These are phyloP conservation scores for Alternaria ventricosa DNA, from an alignment of 2,329 filamentous ascomycete species.

Conservation along the genomic window DNA sequence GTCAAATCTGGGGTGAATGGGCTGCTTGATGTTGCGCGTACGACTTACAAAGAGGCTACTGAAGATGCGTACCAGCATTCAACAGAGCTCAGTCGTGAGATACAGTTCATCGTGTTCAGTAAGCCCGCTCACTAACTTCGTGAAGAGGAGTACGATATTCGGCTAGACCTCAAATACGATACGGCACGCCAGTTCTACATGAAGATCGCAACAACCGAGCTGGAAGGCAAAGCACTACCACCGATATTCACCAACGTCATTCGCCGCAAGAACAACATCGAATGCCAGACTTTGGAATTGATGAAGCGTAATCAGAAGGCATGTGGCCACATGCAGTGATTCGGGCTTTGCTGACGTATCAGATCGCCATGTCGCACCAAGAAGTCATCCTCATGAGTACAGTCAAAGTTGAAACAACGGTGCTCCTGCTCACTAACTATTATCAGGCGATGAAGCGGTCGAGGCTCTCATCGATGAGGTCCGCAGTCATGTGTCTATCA, in stretches of 20 bases:
- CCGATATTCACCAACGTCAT: conserved; percentile 78
- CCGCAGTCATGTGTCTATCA: conserved; percentile 70
- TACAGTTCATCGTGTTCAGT: not conserved
- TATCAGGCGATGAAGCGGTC: conserved; percentile 69
- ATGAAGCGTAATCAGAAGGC: conserved; percentile 73
- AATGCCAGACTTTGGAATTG: conserved; percentile 86
- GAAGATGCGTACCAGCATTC: conserved; percentile 78
- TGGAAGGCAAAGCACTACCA: conserved; percentile 67
- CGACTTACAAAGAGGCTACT: conserved; percentile 88
- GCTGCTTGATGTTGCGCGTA: conserved; percentile 84
- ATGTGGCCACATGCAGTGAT: not conserved
- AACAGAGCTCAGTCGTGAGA: conserved; percentile 68
- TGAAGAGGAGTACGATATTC: conserved; percentile 60
- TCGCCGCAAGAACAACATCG: conserved; percentile 74
- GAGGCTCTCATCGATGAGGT: conserved; percentile 74
- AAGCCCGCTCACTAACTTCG: conserved; percentile 6
- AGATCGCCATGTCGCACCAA: conserved; percentile 79
- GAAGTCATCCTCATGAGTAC: conserved; percentile 80
- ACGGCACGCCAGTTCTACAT: conserved; percentile 81
- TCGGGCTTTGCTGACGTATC: conserved; percentile 35
- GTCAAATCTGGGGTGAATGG: conserved; percentile 86
- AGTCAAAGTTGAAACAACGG: not conserved
- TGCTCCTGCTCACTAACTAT: conserved; percentile 1
- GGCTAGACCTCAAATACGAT: conserved; percentile 76
- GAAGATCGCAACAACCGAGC: conserved; percentile 66